Conservation (phyloP, 352 stramenopile genomes). For the Globisporangium yorkense region DNA sequence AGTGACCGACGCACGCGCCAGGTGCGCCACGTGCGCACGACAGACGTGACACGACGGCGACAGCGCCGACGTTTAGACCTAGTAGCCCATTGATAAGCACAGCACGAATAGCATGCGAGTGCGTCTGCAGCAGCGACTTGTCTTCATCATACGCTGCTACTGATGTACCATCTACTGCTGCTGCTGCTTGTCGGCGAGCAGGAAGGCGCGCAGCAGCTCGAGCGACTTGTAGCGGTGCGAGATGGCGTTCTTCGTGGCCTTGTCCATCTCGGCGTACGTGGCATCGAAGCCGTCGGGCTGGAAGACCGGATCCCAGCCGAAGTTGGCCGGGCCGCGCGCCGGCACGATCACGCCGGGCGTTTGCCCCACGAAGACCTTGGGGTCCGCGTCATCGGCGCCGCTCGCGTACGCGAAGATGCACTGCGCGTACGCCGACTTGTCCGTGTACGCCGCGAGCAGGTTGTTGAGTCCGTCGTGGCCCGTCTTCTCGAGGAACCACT, state of each 20-base stretch:
- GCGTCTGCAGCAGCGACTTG: too few relatives aligned
- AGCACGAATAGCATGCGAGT: neutral
- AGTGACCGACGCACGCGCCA: neutral
- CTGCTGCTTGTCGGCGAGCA: conserved; percentile 12
- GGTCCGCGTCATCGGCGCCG: conserved; percentile 51
- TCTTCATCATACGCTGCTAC: neutral
- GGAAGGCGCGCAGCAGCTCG: conserved; percentile 47
- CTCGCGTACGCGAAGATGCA: conserved; percentile 94
- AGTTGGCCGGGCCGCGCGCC: conserved; percentile 76
- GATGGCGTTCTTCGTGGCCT: conserved; percentile 87
- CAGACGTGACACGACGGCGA: too few relatives aligned
- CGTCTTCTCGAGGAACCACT: conserved; percentile 98
- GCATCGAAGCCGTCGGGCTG: conserved; percentile 71
- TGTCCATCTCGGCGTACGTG: conserved; percentile 91
- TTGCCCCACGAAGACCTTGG: conserved; percentile 91
- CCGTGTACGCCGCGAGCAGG: conserved; percentile 90
- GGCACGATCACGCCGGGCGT: conserved; percentile 92
- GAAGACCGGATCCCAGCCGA: conserved; percentile 92
- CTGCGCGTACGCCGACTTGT: conserved; percentile 95
- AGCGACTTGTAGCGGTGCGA: conserved; percentile 86
- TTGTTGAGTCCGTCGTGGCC: conserved; percentile 93
- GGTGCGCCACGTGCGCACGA: too few relatives aligned
- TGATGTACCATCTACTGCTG: neutral
- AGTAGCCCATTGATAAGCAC: neutral
- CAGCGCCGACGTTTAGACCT: neutral